Base-by-base conservation (phyloP, 805 yeast genomes). In the Saturnispora mendoncae region DNA sequence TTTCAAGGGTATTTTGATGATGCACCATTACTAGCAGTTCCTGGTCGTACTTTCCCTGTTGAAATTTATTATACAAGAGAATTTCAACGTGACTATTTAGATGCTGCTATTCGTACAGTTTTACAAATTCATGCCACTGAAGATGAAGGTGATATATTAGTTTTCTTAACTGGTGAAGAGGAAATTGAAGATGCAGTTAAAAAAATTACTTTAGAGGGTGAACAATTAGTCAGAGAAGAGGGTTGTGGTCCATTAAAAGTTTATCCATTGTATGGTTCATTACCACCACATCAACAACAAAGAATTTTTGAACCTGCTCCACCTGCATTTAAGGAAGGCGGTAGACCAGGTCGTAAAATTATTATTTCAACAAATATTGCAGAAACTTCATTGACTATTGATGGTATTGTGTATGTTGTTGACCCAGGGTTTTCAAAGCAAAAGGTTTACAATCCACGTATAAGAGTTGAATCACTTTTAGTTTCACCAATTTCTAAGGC, bases 381-480 rank as follows among this genome's bases (percentile, higher is more conserved):
- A 13, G 98, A 90, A 68, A 90, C 98, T 2, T 92, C 97, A 26
- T 74, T 90, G 65, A 90, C 98, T 46, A 92, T 90, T 55, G 97
- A 90, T 58, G 97, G 98, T 57, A 84, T 90, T 49, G 97, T 90
- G 6, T 92, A 86, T 57, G 98, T 90, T 35, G 94, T 90, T 39
- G 98, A 90, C 59, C 96, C 97, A 2, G 98, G 98, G 1, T 92
- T 90, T 58, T 82, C 95, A 14, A 90, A 90, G 57, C 97, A 92
- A 63, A 90, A 92, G 55, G 96, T 88, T 44, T 90, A 87, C 65
- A 92, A 90, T 59, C 97, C 98, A 38, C 75, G 97, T 61, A 84
- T 90, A 44, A 75, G 98, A 62, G 97, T 90, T 24, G 97, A 90
- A 62, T 86, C 97, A 0, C 69, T 90, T 51, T 70, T 90, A 40